Evolutionary conservation across 805 yeast genomes (phyloP).

Genomic region (Zygosaccharomyces siamensis): DNA sequence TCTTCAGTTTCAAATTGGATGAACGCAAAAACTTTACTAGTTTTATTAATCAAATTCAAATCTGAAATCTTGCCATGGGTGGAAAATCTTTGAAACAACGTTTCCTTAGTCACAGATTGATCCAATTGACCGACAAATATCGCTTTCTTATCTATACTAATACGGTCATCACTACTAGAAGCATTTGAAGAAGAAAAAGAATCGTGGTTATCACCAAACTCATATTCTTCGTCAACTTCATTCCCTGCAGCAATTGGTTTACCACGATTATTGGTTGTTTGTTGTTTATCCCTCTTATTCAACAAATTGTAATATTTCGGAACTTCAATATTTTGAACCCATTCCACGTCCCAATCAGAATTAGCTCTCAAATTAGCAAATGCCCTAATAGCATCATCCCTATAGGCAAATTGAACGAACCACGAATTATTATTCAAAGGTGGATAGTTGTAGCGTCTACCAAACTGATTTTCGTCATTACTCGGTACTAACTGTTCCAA

Average conservation of each 20-base stretch:
- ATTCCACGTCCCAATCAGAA: slow-evolving; percentile 57
- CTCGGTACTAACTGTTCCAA: slow-evolving; percentile 58
- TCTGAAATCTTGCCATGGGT: slow-evolving; percentile 62
- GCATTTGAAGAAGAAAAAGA: background rate
- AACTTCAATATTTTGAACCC: slow-evolving; percentile 80
- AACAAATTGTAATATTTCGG: slow-evolving; percentile 35
- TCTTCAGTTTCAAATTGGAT: slow-evolving; percentile 58
- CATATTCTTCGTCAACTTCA: slow-evolving; percentile 6
- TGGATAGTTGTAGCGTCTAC: slow-evolving; percentile 19
- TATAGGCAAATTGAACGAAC: slow-evolving; percentile 72
- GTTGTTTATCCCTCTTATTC: slow-evolving; percentile 5
- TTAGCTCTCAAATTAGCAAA: slow-evolving; percentile 62
- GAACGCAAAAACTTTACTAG: slow-evolving; percentile 61
- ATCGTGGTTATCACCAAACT: slow-evolving; percentile 2
- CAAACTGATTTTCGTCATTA: slow-evolving; percentile 28
- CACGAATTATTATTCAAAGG: slow-evolving; percentile 42
- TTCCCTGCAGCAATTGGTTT: background rate
- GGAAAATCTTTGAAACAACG: slow-evolving; percentile 53
- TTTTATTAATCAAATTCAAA: slow-evolving; percentile 50
- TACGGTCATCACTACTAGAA: slow-evolving; percentile 26
- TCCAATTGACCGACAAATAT: slow-evolving; percentile 77
- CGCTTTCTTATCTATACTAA: slow-evolving; percentile 61
- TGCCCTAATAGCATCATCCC: slow-evolving; percentile 86
- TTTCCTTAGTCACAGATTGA: slow-evolving; percentile 48
- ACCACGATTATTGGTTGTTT: background rate